These are phyloP conservation scores for Fraxinus dipetala DNA, from an alignment of 305 asterid genomes.

Conservation along the genomic window DNA sequence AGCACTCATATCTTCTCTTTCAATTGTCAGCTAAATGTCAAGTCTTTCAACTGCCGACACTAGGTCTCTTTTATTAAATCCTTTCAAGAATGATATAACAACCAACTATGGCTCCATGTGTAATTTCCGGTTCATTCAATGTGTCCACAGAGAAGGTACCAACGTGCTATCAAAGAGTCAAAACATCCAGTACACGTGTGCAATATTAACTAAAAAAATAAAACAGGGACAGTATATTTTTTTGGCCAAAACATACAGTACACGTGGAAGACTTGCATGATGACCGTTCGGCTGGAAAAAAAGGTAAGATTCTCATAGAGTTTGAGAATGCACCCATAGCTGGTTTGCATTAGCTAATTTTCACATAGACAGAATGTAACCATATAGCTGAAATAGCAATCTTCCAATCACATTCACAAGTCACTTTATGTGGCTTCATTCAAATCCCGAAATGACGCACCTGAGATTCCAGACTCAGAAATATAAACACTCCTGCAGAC, in stretches of 20 bases:
- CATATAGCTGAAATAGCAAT: not conserved
- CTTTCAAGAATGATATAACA: not conserved
- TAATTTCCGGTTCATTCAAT: not conserved
- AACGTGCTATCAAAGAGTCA: not conserved
- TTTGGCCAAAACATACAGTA: slow-evolving; percentile 6
- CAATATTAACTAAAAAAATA: not conserved
- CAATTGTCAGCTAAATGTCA: slow-evolving; percentile 1
- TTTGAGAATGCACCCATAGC: not conserved
- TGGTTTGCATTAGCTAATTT: not conserved
- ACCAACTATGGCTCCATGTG: not conserved
- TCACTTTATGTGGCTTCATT: not conserved
- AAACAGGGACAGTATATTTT: not conserved
- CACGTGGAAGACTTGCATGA: not conserved
- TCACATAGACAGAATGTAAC: not conserved
- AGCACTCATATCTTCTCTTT: not conserved
- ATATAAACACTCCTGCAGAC: not conserved
- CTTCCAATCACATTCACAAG: not conserved
- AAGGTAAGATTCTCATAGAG: not conserved
- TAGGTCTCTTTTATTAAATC: not conserved
- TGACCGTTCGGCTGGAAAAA: not conserved
- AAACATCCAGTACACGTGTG: not conserved
- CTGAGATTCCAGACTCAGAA: slow-evolving; percentile 1
- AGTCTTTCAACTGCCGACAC: not conserved
- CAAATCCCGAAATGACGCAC: not conserved
- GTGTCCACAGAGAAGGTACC: not conserved